Base-by-base conservation (phyloP, 192 early-diverging fungal genomes). In the Entomortierella chlamydospora region DNA sequence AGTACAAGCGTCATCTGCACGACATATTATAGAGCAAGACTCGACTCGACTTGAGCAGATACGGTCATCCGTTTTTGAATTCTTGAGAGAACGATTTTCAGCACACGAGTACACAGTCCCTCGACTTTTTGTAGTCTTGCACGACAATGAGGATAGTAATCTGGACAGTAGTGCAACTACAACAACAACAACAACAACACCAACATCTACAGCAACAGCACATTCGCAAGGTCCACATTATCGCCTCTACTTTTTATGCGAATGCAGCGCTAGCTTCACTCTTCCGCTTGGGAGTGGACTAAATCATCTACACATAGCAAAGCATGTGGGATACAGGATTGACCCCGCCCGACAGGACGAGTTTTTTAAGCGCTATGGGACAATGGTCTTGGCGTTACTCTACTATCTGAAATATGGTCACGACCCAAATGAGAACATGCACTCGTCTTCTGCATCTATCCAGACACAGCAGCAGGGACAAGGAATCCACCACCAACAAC, bases 291-390 rank as follows among this genome's bases (percentile, higher is more conserved):
- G 76, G 23, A 79, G 76, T 23, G 76, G 68, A 54, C 43, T 79
- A 26, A 79, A 79, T 31, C 76, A 79, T 33, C 49, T 79, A 13
- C 76, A 79, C 20, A 79, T 79, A 39, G 76, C 76, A n/a, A 79
- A 79, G 30, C 76, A 79, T 52, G n/a, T 39, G 0, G 76, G 76
- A 52, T 79, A 79, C 28, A 57, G 33, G 4, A 60, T 70, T 23
- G 68, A 79, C 9, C 67, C 62, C 0, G 63, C 45, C 11, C 34
- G 68, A 20, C 31, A 65, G 28, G 57, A 70, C 0, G 76, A 79
- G n/a, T 79, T 79, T 34, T 79, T 79, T 28, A 42, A 54, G 39
- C 51, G 34, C 15, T 79, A 79, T 29, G 76, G 68, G 0, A 18
- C 25, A 0, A 65, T 70, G 76, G 25, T 79, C 22, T 37, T 79